phyloP scores from a whole-genome alignment of 2,329 filamentous ascomycete species.

The Triangularia verruculosa region DNA sequence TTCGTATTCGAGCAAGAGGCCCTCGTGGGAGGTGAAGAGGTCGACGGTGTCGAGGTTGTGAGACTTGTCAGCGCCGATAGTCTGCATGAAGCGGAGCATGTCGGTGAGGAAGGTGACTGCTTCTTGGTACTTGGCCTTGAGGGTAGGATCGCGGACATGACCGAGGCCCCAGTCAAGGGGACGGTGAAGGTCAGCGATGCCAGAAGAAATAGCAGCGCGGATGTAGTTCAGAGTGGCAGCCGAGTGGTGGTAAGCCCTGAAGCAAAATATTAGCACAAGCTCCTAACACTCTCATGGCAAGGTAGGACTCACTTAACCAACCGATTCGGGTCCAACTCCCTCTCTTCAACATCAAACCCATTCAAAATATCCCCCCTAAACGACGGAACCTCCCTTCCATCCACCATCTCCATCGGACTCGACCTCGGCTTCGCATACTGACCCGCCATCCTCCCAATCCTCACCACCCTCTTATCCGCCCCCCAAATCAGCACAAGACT shows the following conservation, averaged over 20 bases:
- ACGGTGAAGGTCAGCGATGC: slow-evolving; percentile 89
- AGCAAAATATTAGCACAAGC: neutral
- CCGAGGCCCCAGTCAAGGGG: slow-evolving; percentile 94
- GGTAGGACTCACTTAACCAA: slow-evolving; percentile 60
- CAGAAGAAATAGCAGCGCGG: slow-evolving; percentile 75
- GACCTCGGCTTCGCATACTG: slow-evolving; percentile 97
- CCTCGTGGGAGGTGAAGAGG: slow-evolving; percentile 93
- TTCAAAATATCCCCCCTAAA: slow-evolving; percentile 97
- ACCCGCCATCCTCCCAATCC: slow-evolving; percentile 93
- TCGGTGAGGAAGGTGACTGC: slow-evolving; percentile 87
- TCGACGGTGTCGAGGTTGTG: slow-evolving; percentile 87
- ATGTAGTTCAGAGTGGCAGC: slow-evolving; percentile 94
- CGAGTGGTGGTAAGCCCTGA: slow-evolving; percentile 88
- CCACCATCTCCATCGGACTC: slow-evolving; percentile 76
- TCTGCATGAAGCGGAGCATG: slow-evolving; percentile 89
- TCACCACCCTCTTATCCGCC: slow-evolving; percentile 74
- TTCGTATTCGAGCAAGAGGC: slow-evolving; percentile 91
- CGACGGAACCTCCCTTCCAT: slow-evolving; percentile 78
- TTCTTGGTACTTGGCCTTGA: slow-evolving; percentile 80
- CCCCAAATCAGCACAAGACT: slow-evolving; percentile 94
- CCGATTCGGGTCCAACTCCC: slow-evolving; percentile 76
- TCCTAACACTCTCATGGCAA: neutral
- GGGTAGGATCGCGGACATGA: slow-evolving; percentile 77
- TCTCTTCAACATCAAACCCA: slow-evolving; percentile 72
- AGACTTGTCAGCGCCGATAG: slow-evolving; percentile 83